Conservation (phyloP, 208 protist species). For the Leptomonas pyrrhocoris region DNA sequence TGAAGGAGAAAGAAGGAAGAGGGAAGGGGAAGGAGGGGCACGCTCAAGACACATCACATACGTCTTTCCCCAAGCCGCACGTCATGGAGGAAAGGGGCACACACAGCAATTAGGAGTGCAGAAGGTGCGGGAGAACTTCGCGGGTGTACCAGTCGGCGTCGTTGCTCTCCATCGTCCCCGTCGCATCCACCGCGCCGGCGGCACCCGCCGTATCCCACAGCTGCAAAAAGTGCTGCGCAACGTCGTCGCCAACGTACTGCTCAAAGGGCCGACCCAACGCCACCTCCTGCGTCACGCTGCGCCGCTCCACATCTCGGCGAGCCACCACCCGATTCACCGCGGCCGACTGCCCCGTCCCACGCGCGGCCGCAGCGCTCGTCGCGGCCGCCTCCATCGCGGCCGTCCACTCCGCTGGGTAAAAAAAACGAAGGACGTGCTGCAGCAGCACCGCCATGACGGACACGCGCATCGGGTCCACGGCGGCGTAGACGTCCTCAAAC, state of each 20-base stretch:
- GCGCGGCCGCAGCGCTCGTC: neutral
- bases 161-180: constrained; percentile 17
- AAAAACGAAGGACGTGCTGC: constrained; percentile 56
- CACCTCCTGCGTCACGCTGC: constrained; percentile 57
- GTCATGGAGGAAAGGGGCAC: neutral
- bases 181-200: constrained; percentile 4
- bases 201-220: constrained; percentile 19
- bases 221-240: constrained; percentile 49
- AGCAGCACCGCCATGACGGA: constrained; percentile 70
- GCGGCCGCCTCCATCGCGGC: constrained; percentile 14
- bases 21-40: too few relatives aligned
- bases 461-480: constrained; percentile 67
- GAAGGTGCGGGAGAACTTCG: constrained; percentile 36
- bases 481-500: constrained; percentile 65
- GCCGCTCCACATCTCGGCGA: constrained; percentile 49
- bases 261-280: constrained; percentile 63
- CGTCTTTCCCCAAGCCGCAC: neutral
- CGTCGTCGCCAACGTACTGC: constrained; percentile 53
- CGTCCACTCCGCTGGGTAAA: constrained; percentile 62
- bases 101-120: constrained; percentile 21
- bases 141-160: constrained; percentile 43
- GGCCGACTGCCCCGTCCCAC: neutral
- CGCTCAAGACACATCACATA: too few relatives aligned
- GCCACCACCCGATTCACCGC: constrained; percentile 41
- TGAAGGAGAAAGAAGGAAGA: too few relatives aligned